Conservation (phyloP, 1,139 yeast species). For the Yarrowia galli region DNA sequence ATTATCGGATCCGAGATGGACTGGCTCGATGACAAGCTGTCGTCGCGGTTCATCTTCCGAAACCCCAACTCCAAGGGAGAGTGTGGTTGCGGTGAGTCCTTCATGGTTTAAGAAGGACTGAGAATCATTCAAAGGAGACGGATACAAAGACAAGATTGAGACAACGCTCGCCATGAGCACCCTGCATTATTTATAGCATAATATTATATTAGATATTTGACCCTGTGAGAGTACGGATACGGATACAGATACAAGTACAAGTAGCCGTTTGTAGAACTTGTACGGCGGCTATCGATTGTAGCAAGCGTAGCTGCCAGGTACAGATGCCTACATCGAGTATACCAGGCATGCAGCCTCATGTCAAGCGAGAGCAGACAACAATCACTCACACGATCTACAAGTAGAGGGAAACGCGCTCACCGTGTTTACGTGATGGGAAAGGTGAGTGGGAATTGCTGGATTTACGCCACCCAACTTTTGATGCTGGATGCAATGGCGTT, state of each 20-base stretch:
- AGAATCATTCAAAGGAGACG: not conserved
- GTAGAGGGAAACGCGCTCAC: not conserved
- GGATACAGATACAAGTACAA: not conserved
- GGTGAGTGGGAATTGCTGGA: not conserved
- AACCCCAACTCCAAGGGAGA: conserved; percentile 97
- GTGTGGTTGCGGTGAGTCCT: conserved; percentile 98
- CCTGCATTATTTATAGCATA: conserved; percentile 38
- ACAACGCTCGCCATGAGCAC: not conserved
- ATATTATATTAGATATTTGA: conserved; percentile 7
- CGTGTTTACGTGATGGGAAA: not conserved
- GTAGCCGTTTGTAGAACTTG: too few species aligned
- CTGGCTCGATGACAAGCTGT: conserved; percentile 92
- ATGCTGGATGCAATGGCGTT: too few species aligned
- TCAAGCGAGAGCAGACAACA: too few species aligned
- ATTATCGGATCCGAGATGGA: conserved; percentile 98
- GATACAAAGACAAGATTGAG: conserved; percentile 12
- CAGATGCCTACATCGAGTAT: too few species aligned
- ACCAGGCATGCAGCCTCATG: too few species aligned
- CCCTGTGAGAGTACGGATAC: too few species aligned
- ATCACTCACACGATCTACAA: not conserved
- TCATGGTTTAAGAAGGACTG: conserved; percentile 70
- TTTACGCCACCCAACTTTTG: not conserved
- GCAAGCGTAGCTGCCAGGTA: too few species aligned
- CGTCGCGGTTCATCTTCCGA: conserved; percentile 86
- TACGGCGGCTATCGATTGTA: too few species aligned